Conservation (phyloP, 2,329 filamentous ascomycete genomes). For the Karstenula rhodostoma region DNA sequence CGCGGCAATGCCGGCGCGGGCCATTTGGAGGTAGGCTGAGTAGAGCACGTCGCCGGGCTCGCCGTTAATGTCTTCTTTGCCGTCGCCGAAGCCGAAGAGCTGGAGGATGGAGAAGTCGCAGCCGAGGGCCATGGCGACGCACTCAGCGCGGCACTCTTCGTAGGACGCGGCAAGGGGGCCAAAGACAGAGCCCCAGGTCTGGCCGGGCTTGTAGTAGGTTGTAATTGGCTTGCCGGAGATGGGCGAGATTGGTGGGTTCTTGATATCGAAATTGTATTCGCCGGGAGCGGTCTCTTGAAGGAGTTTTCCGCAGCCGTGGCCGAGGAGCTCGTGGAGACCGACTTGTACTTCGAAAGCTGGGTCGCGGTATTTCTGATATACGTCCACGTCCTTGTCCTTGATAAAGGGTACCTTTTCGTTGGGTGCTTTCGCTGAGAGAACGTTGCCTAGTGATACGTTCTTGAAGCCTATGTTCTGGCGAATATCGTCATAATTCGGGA, state of each 20-base stretch:
- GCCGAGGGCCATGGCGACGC: slow-evolving; percentile 88
- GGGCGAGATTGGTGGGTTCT: slow-evolving; percentile 82
- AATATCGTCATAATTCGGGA: slow-evolving; percentile 69
- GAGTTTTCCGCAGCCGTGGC: slow-evolving; percentile 92
- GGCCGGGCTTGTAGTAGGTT: slow-evolving; percentile 92
- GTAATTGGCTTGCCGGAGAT: slow-evolving; percentile 78
- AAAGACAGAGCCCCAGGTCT: slow-evolving; percentile 95
- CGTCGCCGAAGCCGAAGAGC: slow-evolving; percentile 91
- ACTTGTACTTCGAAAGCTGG: slow-evolving; percentile 94
- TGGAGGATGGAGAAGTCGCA: slow-evolving; percentile 89
- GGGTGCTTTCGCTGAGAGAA: slow-evolving; percentile 87
- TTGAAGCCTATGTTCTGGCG: slow-evolving; percentile 88
- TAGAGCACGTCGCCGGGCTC: slow-evolving; percentile 89
- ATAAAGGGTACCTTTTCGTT: slow-evolving; percentile 95
- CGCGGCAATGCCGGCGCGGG: slow-evolving; percentile 85
- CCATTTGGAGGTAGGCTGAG: slow-evolving; percentile 90
- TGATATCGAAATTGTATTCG: slow-evolving; percentile 85
- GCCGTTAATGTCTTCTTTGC: slow-evolving; percentile 73
- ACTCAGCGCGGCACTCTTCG: slow-evolving; percentile 93
- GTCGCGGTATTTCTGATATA: slow-evolving; percentile 86
- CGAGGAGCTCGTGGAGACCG: slow-evolving; percentile 86
- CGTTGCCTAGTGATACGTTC: slow-evolving; percentile 92
- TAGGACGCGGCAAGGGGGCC: slow-evolving; percentile 86
- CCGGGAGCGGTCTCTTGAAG: slow-evolving; percentile 87
- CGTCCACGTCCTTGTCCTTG: slow-evolving; percentile 74